Base-by-base conservation (phyloP, 768 basidiomycete species). In the Tricholoma sp. region DNA sequence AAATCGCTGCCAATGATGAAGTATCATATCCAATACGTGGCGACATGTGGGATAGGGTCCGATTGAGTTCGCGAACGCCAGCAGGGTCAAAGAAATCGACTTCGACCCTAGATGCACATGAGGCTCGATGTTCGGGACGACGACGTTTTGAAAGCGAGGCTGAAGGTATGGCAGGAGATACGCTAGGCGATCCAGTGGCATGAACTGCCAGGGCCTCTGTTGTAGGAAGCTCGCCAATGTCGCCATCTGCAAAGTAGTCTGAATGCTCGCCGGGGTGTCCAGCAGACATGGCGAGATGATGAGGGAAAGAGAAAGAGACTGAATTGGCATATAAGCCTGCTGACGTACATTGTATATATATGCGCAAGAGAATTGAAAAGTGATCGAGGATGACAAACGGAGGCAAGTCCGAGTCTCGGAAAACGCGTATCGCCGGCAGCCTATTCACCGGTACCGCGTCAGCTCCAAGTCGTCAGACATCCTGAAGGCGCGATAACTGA, bases 31-130 rank as follows among this genome's bases (percentile, higher is more conserved):
- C 18, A 3, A 39, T 37, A 42, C 44, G 39, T 31, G 31, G n/a
- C 5, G 52, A 44, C 41, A 53, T 44, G n/a, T 33, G 28, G 8
- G 52, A 53, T n/a, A 53, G 8, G 18, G 52, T 53, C 17, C 52
- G 52, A 29, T 44, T 53, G 41, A 53, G 41, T 3, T 44, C n/a
- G n/a, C 52, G 37, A 31, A 53, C 52, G 1, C 52, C 52, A 10
- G 0, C 71, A 69, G 47, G 54, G 54, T 53, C 52, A 18, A 53
- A 53, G 11, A 53, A 53, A 12, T 44, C 52, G 39, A 53, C 41
- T 10, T 53, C 52, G 3, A 53, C 41, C 7, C 20, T 28, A 12
- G 41, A 44, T 11, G 53, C 57, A 15, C 12, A 3, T 67, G 42
- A 15, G 34, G 55, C 32, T 44, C 48, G n/a, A 31, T 37, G 41